Evolutionary conservation across 2,329 filamentous ascomycete genomes (phyloP).

Genomic region (Gnomoniopsis smithogilvyi): DNA sequence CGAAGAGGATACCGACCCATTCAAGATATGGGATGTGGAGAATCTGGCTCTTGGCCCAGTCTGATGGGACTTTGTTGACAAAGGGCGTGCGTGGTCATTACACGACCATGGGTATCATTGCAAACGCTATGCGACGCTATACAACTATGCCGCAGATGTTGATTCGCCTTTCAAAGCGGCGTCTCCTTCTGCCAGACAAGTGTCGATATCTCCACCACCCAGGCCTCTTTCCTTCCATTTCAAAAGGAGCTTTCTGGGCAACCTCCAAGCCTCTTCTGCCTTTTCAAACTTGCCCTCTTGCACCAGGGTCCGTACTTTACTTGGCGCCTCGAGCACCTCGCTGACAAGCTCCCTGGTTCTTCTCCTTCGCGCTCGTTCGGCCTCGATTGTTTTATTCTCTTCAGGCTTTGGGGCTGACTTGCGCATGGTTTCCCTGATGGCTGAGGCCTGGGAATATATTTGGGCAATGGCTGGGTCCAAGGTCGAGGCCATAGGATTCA

Average conservation of each 20-base stretch:
- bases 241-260: slow-evolving; percentile 48
- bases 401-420: slow-evolving; percentile 44
- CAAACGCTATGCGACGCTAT: not conserved
- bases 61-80: not conserved
- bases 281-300: slow-evolving; percentile 57
- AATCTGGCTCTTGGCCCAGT: slow-evolving; percentile 20
- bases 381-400: slow-evolving; percentile 34
- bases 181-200: slow-evolving; percentile 53
- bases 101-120: slow-evolving; percentile 7
- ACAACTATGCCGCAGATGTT: not conserved
- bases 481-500: slow-evolving; percentile 70
- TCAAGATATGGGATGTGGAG: slow-evolving; percentile 64
- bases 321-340: slow-evolving; percentile 61
- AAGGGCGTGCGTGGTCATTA: not conserved
- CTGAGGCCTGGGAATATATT: slow-evolving; percentile 62
- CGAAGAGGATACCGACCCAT: slow-evolving; percentile 81
- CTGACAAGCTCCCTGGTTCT: slow-evolving; percentile 54
- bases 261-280: slow-evolving; percentile 55
- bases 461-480: slow-evolving; percentile 71
- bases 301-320: slow-evolving; percentile 55
- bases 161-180: slow-evolving; percentile 36
- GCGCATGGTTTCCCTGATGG: slow-evolving; percentile 51
- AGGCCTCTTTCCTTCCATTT: slow-evolving; percentile 53
- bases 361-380: slow-evolving; percentile 32
- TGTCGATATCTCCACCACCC: slow-evolving; percentile 53